These are phyloP conservation scores for Sporobolomyces roseus DNA, from an alignment of 768 basidiomycete species.

Conservation along the genomic window DNA sequence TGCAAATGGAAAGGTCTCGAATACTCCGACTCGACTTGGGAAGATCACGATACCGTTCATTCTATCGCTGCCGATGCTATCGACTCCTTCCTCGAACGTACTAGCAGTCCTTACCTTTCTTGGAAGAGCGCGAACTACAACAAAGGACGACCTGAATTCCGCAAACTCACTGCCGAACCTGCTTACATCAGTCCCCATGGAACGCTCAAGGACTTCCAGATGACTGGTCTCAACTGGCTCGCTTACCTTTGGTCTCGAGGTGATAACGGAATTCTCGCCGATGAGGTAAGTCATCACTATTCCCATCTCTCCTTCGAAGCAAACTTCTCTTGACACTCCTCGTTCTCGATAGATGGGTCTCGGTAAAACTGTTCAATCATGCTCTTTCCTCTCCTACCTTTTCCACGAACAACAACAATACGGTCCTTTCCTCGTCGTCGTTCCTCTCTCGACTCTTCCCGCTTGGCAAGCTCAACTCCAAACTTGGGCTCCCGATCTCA, in stretches of 20 bases:
- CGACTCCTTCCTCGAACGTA: conserved; percentile 70
- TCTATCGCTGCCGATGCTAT: conserved; percentile 72
- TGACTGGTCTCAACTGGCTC: conserved; percentile 98
- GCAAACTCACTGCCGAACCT: conserved; percentile 80
- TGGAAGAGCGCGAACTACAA: conserved; percentile 72
- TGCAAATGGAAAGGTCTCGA: conserved; percentile 94
- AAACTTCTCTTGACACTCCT: too few species aligned
- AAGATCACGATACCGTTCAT: conserved; percentile 67
- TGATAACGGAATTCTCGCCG: conserved; percentile 93
- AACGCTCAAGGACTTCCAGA: conserved; percentile 91
- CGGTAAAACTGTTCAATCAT: conserved; percentile 95
- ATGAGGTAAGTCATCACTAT: too few species aligned
- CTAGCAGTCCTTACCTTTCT: conserved; percentile 74
- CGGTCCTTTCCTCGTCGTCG: conserved; percentile 95
- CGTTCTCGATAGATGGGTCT: too few species aligned
- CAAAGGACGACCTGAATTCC: conserved; percentile 69
- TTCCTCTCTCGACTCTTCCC: conserved; percentile 93
- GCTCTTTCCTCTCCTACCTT: conserved; percentile 87
- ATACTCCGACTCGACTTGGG: conserved; percentile 96
- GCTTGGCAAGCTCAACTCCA: conserved; percentile 96
- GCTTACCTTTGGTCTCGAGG: conserved; percentile 91
- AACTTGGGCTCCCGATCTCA: conserved; percentile 91
- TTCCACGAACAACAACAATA: conserved; percentile 88
- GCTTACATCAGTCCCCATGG: conserved; percentile 81
- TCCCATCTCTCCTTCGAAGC: too few species aligned